A percentile compares a stretch with the other conserved stretches of the same genome.
phyloP scores from a whole-genome alignment of 306 rosid genomes.

The Lagenaria siceraria region DNA sequence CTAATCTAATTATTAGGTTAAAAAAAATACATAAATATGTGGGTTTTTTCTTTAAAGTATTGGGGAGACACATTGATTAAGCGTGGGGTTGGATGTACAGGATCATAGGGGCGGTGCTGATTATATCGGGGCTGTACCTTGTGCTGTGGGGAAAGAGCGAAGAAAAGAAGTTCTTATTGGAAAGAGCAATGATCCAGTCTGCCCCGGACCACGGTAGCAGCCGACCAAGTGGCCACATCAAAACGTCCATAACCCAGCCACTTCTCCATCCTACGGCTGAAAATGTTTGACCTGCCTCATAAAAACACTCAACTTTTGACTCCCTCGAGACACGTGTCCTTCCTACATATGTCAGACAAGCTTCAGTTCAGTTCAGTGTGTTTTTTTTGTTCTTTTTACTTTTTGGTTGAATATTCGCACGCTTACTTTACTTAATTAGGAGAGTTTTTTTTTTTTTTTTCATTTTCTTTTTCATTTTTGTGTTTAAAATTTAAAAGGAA shows the following conservation, averaged over 20 bases:
- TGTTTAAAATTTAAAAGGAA: background rate
- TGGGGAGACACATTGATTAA: constrained; percentile 2
- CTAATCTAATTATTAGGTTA: background rate
- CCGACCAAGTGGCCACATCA: constrained; percentile 24
- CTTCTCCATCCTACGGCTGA: constrained; percentile 79
- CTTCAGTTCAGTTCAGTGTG: background rate
- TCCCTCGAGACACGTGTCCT: constrained; percentile 5
- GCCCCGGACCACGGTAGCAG: constrained; percentile 37
- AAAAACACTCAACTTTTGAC: constrained; percentile 18
- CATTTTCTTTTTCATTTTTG: background rate
- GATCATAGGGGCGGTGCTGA: constrained; percentile 84
- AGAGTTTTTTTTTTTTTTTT: background rate
- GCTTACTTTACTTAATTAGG: background rate
- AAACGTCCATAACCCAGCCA: constrained; percentile 51
- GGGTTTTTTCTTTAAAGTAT: background rate
- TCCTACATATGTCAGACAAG: background rate
- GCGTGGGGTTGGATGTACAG: constrained; percentile 25
- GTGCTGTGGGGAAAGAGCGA: constrained; percentile 90
- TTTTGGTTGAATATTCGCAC: constrained; percentile 2
- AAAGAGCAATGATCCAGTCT: constrained; percentile 31
- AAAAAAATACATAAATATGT: too few relatives aligned
- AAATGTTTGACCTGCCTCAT: constrained; percentile 39
- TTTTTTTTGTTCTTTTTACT: background rate
- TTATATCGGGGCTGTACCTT: constrained; percentile 63
- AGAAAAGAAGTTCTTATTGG: constrained; percentile 48